Evolutionary conservation across 2,329 filamentous ascomycete species (phyloP), one percentile per base, ranked within the genome.

Genomic region (Stagonosporopsis vannaccii): DNA sequence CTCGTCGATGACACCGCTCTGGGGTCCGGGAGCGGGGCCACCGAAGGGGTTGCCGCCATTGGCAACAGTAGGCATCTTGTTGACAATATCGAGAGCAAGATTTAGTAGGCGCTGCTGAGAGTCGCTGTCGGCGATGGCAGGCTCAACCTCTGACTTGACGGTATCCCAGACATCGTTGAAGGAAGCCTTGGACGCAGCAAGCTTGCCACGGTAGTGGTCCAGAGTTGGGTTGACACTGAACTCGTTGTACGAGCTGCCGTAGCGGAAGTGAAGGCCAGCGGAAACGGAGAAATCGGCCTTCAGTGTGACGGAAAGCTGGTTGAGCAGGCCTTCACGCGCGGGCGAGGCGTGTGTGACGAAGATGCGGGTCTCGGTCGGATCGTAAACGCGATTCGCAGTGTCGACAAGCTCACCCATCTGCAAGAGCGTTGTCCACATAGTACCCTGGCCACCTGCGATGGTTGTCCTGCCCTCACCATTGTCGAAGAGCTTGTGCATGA

Each of bases 101-200:
- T 95, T 90, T 33, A 99, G 82, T 1, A 99, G 84, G 56, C 91
- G 93, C 78, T 97, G 92, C 74, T 99, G 95, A 1, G 91, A 91
- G 68, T 96, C 91, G 74, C 97, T 99, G 70, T 95, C 90, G 56
- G 90, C 85, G 60, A 99, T 96, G 5, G 94, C 95, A 20, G 94
- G 90, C 80, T 97, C 92, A 13, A 99, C 95, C 77, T 99, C 95
- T 45, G 88, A 85, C 80, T 96, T 97, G 69, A 99, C 95, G 1
- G 95, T 99, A 77, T 99, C 95, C 95, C 95, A 99, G 7, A 99
- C 95, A 76, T 99, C 95, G 75, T 96, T 97, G 82, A 99, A 99
- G 0, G 95, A 98, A 1, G 95, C 94, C 79, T 97, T 98, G 45
- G 94, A 98, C 12, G 95, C 95, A 47, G 95, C 94, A 51, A 99